phyloP scores from a whole-genome alignment of 805 yeast species.

The Schwanniomyces yamadae region DNA sequence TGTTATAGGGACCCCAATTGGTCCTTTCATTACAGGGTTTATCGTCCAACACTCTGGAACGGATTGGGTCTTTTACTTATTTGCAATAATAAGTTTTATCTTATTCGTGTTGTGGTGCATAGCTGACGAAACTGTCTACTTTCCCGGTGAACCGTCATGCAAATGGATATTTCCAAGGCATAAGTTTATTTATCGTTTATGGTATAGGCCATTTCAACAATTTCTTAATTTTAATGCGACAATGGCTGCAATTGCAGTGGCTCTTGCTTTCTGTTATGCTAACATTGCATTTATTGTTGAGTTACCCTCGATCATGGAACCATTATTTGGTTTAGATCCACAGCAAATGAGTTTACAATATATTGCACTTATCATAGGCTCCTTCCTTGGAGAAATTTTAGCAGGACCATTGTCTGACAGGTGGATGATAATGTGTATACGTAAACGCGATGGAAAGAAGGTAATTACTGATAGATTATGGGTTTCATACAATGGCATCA shows the following conservation, averaged over 20 bases:
- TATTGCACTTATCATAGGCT: constrained; percentile 21
- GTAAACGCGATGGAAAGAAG: constrained; percentile 7
- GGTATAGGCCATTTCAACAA: constrained; percentile 1
- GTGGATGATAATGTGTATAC: constrained; percentile 19
- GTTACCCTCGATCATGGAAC: constrained; percentile 18
- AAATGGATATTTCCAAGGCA: constrained; percentile 6
- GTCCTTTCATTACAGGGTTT: constrained; percentile 17
- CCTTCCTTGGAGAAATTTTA: constrained; percentile 20
- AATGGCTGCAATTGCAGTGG: constrained; percentile 15
- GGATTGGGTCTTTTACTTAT: constrained; percentile 11
- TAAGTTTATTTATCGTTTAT: constrained; percentile 1
- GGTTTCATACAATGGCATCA: constrained; percentile 20
- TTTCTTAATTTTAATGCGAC: neutral
- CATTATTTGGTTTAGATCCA: constrained; percentile 16
- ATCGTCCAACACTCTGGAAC: constrained; percentile 9
- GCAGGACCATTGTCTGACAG: constrained; percentile 23
- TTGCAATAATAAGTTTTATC: constrained; percentile 14
- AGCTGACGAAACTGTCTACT: constrained; percentile 11
- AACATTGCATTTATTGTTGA: constrained; percentile 23
- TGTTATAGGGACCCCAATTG: constrained; percentile 15
- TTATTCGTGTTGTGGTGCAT: constrained; percentile 11
- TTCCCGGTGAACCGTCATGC: constrained; percentile 4
- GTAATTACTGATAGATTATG: constrained; percentile 17
- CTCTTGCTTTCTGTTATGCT: constrained; percentile 20
- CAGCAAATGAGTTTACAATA: constrained; percentile 23